Percentiles rank a stretch among this genome's conserved stretches.
phyloP scores from a whole-genome alignment of 2,329 filamentous ascomycete genomes.

The Paecilomyces sp. region DNA sequence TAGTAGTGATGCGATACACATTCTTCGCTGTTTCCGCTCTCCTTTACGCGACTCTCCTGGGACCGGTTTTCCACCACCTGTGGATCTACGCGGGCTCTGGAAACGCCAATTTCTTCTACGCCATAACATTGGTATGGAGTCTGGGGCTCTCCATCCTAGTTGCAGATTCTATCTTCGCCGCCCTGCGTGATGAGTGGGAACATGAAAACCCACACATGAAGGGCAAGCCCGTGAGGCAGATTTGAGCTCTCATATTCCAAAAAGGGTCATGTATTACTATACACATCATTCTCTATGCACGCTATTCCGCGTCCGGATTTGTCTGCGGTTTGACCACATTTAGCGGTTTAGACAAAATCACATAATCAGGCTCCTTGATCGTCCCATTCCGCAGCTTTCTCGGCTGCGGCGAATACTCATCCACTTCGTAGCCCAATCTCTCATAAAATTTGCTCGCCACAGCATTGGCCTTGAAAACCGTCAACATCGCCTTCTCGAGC shows the following conservation, averaged over 20 bases:
- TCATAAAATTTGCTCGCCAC: slow-evolving; percentile 44
- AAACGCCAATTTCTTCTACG: slow-evolving; percentile 99
- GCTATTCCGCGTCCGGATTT: neutral
- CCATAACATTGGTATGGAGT: slow-evolving; percentile 98
- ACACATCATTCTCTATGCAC: neutral
- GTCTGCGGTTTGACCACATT: slow-evolving; percentile 3
- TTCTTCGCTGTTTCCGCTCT: slow-evolving; percentile 79
- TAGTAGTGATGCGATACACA: slow-evolving; percentile 77
- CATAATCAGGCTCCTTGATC: slow-evolving; percentile 44
- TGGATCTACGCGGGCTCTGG: slow-evolving; percentile 98
- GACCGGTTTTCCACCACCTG: slow-evolving; percentile 90
- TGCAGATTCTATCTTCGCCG: slow-evolving; percentile 80
- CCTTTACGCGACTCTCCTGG: slow-evolving; percentile 79
- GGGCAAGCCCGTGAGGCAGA: slow-evolving; percentile 80
- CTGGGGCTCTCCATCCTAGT: slow-evolving; percentile 79
- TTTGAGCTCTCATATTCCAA: slow-evolving; percentile 44
- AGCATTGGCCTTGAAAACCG: slow-evolving; percentile 49
- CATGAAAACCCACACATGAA: slow-evolving; percentile 82
- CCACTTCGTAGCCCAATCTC: slow-evolving; percentile 43
- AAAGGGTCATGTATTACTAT: slow-evolving; percentile 2
- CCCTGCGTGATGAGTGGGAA: slow-evolving; percentile 89
- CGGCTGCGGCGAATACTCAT: slow-evolving; percentile 47
- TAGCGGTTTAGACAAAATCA: slow-evolving; percentile 46
- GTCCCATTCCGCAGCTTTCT: slow-evolving; percentile 43
- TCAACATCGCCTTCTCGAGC: slow-evolving; percentile 53